phyloP scores from a whole-genome alignment of 495 filamentous ascomycete species.

The Aspergillus ellipticus region DNA sequence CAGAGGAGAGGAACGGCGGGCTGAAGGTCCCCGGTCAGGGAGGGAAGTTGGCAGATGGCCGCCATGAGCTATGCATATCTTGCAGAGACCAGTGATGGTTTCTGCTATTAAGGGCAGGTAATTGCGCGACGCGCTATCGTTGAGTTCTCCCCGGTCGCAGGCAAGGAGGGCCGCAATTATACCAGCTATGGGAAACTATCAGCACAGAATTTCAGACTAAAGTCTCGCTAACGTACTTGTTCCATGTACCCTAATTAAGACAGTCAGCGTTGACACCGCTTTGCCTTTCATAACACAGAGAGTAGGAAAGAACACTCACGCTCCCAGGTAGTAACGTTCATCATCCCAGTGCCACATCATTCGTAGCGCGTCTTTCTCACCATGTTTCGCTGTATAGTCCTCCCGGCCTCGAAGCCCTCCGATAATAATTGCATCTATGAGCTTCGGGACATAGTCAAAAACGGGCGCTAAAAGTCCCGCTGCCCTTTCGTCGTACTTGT shows the following conservation, averaged over 20 bases:
- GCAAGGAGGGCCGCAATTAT: conserved; percentile 43
- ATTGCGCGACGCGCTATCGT: conserved; percentile 11
- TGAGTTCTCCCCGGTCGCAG: conserved; percentile 26
- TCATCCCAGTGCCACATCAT: conserved; percentile 49
- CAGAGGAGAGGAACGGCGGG: conserved; percentile 23
- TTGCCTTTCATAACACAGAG: background rate
- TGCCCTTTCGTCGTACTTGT: conserved; percentile 18
- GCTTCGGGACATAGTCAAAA: conserved; percentile 22
- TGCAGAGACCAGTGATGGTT: conserved; percentile 38
- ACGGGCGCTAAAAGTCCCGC: conserved; percentile 18
- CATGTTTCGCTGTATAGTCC: conserved; percentile 27
- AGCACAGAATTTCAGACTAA: background rate
- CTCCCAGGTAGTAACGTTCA: conserved; percentile 38
- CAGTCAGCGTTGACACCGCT: conserved; percentile 1
- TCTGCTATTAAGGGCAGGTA: conserved; percentile 34
- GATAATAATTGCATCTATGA: conserved; percentile 34
- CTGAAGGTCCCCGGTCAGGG: conserved; percentile 15
- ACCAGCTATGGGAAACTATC: conserved; percentile 24
- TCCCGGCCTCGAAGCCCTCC: conserved; percentile 32
- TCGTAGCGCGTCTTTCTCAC: conserved; percentile 31
- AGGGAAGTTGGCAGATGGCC: conserved; percentile 39
- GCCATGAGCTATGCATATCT: conserved; percentile 28
- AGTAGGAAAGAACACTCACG: conserved; percentile 22
- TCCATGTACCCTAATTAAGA: conserved; percentile 26
- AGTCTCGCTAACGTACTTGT: conserved; percentile 23